Conservation (phyloP, 208 protist species). For the Giardia duodenalis region DNA sequence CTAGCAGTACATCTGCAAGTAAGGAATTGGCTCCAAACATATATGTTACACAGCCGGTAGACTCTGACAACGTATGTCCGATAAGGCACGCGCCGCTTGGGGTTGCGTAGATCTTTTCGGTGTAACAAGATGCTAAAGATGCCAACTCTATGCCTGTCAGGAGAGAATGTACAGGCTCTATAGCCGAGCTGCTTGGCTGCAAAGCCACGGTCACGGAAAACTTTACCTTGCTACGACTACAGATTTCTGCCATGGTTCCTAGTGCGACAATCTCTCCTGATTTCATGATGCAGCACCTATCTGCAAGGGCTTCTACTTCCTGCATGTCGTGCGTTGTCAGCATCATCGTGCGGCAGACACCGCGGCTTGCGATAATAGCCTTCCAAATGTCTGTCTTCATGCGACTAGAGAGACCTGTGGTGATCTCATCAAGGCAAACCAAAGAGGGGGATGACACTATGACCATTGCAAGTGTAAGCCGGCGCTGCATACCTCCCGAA, state of each 20-base stretch:
- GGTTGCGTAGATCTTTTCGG: no score
- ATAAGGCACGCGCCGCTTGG: no score
- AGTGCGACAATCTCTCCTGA: neutral
- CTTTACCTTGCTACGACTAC: neutral
- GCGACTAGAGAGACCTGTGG: neutral
- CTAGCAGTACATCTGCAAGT: no score
- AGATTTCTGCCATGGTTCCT: neutral
- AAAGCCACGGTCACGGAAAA: no score
- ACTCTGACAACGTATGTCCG: no score
- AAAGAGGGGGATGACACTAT: neutral
- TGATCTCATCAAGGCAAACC: neutral
- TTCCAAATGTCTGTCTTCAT: neutral
- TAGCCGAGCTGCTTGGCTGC: no score
- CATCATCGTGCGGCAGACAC: neutral
- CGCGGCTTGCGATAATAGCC: neutral
- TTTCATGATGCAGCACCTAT: slow-evolving; percentile 16
- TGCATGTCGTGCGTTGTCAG: slow-evolving; percentile 22
- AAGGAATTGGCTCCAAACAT: no score
- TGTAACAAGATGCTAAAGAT: no score
- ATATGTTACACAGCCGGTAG: no score
- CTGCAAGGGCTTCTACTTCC: slow-evolving; percentile 7
- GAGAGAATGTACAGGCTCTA: no score
- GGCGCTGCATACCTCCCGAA: neutral
- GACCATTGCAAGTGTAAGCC: neutral
- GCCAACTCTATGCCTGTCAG: no score